These are phyloP conservation scores for Bimuria novae-zelandiae DNA, from an alignment of 2,329 filamentous ascomycete species.

Conservation along the genomic window DNA sequence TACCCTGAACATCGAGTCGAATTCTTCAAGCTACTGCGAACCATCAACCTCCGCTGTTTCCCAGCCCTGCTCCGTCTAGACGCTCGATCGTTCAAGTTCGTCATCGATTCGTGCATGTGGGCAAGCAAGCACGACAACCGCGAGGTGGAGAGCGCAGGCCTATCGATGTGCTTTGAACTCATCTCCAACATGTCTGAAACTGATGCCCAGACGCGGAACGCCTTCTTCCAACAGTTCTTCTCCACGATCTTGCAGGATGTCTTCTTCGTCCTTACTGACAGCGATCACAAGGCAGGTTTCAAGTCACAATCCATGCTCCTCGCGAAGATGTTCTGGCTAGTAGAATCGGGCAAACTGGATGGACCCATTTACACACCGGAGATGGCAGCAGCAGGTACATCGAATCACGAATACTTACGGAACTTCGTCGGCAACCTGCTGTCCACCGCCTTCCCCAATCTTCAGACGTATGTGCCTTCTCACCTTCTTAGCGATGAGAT, in stretches of 20 bases:
- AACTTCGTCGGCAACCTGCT: constrained; percentile 85
- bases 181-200: constrained; percentile 97
- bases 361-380: constrained; percentile 87
- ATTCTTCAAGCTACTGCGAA: constrained; percentile 95
- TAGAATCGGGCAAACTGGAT: constrained; percentile 87
- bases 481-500: constrained; percentile 4
- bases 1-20: constrained; percentile 99
- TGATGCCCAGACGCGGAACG: constrained; percentile 81
- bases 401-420: constrained; percentile 87
- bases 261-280: constrained; percentile 96
- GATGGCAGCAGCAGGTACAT: constrained; percentile 79
- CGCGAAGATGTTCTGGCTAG: constrained; percentile 94
- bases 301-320: constrained; percentile 95
- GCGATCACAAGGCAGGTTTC: constrained; percentile 98
- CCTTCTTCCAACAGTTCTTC: constrained; percentile 98
- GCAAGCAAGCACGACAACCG: constrained; percentile 99
- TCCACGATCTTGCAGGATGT: constrained; percentile 95
- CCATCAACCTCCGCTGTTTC: constrained; percentile 98
- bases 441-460: constrained; percentile 89
- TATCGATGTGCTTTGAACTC: constrained; percentile 97
- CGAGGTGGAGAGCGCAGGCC: constrained; percentile 91
- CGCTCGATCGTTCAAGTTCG: constrained; percentile 97
- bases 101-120: constrained; percentile 99
- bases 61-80: constrained; percentile 91
- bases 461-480: constrained; percentile 72